Evolutionary conservation across 495 filamentous ascomycete species (phyloP), one percentile per base, ranked within the genome.

Genomic region (Cercophora scortea): DNA sequence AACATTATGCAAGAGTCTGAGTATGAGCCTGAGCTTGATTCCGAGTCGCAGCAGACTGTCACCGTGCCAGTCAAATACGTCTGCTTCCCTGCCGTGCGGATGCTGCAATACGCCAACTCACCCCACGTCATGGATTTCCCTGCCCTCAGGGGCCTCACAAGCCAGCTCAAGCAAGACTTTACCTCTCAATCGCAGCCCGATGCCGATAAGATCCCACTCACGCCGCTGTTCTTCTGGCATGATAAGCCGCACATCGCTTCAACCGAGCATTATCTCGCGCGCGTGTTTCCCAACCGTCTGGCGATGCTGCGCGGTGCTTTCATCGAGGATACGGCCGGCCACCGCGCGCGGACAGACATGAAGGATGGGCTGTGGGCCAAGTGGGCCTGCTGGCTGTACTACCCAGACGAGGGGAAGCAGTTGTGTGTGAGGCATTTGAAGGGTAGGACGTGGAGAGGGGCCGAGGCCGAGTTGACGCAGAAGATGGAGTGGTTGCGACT

Each of bases 381-480:
- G 55, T 76, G 73, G 73, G 73, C 73, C 11, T 73, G 67, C 33
- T 76, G 73, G 73, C 53, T 76, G 49, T 75, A 73, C 45, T 75
- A 73, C 38, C 73, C 73, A 0, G 68, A 64, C 16, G 61, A 71
- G 17, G 73, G 72, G 13, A 63, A 51, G 47, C 52, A 47, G 53
- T 38, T 71, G 13, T 74, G 69, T 40, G 42, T 76, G 49, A 56
- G 64, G 41, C 73, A 76, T 53, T 64, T 73, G 3, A 66, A 71
- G 51, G 73, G 73, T 2, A 60, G 73, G 16, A 74, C 65, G 0
- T 76, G 68, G 68, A 60, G 60, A 48, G 73, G 73, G 0, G 39
- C 61, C 0, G 71, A 72, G 47, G 64, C 32, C 0, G 62, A 65
- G 50, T 19, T 61, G 42, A 53, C 35, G n/a, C 42, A 61, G 52